Evolutionary conservation across 2,329 filamentous ascomycete species (phyloP), one percentile per base, ranked within the genome.

Genomic region (Xylaria sp.): DNA sequence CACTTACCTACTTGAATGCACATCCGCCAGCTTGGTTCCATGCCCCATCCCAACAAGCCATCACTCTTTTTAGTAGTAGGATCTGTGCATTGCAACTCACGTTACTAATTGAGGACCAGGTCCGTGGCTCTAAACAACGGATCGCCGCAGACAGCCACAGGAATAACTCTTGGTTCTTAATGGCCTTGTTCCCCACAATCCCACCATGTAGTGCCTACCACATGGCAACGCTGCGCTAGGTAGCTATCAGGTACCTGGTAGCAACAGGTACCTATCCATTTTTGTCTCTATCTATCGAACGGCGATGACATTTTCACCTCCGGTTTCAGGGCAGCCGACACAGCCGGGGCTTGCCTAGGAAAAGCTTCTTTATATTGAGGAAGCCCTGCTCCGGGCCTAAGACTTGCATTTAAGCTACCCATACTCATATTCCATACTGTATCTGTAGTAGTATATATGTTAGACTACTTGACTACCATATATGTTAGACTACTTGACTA

Each of bases 101-200:
- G 39, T 55, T 45, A 45, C 52, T 50, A 16, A 16, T 54, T 59
- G 44, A 9, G 44, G 50, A 50, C 43, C 39, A 40, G 38, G 21
- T 56, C 58, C 56, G 50, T 20, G 37, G 39, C 40, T 46, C 42
- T 48, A 26, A 56, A 57, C 29, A 49, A 44, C 47, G 13, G 43
- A 50, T 51, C 46, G 29, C 49, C 44, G 47, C 47, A 34, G 46
- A 43, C 49, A 34, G 29, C 20, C 45, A 21, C 43, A 55, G 51
- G 29, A 47, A 20, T 20, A 41, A 34, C 29, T 47, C 29, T 38
- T 17, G 24, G 39, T 11, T 11, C 24, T 26, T 26, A 34, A 26
- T 59, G 52, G 50, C 37, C 56, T 61, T 44, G 56, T 59, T 61
- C 58, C 58, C 56, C 58, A 61, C 52, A 48, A 51, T 48, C 44